These are phyloP conservation scores for Keithomyces neogunnii DNA, from an alignment of 2,329 filamentous ascomycete species.

Conservation along the genomic window DNA sequence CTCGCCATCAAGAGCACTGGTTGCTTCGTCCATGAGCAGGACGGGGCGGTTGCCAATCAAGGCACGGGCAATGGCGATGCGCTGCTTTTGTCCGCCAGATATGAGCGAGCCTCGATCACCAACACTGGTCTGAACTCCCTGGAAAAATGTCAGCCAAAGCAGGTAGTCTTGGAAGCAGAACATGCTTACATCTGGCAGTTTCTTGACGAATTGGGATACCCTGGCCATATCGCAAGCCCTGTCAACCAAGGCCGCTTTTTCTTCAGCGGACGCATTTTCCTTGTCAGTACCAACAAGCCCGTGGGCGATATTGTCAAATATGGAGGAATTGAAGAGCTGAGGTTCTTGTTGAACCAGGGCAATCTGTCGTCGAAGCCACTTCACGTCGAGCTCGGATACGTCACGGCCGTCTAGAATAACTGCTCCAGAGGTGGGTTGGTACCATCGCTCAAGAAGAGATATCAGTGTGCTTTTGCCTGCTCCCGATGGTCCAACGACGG, in stretches of 20 bases:
- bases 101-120: background rate
- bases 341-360: conserved; percentile 48
- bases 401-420: conserved; percentile 10
- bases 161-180: conserved; percentile 10
- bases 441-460: conserved; percentile 2
- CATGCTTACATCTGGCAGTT: conserved; percentile 30
- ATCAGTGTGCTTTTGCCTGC: conserved; percentile 1
- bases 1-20: conserved; percentile 49
- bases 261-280: conserved; percentile 27
- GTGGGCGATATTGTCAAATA: conserved; percentile 36
- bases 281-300: conserved; percentile 31
- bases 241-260: conserved; percentile 31
- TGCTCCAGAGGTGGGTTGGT: conserved; percentile 4
- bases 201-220: conserved; percentile 43
- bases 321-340: conserved; percentile 43
- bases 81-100: background rate
- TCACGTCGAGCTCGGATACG: conserved; percentile 16
- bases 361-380: conserved; percentile 36
- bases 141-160: background rate
- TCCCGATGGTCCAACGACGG: background rate
- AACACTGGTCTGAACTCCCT: background rate
- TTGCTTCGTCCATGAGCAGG: conserved; percentile 70
- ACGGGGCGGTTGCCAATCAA: conserved; percentile 21
- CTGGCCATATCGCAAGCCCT: conserved; percentile 43
- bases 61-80: background rate